Base-by-base conservation (phyloP, 1,284 basidiomycete genomes). In the Ganoderma sinense region DNA sequence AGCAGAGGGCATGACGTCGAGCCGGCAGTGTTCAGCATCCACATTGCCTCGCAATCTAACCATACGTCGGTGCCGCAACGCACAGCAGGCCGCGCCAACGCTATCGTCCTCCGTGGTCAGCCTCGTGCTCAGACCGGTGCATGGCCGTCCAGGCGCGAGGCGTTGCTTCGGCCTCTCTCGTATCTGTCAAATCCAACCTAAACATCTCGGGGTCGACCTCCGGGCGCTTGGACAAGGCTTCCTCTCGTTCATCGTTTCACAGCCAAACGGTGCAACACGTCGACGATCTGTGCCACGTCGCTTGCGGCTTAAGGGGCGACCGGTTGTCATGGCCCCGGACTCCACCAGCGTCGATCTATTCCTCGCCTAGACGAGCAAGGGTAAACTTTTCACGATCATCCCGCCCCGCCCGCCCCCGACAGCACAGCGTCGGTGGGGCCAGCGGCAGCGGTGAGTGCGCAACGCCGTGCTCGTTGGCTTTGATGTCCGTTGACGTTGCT, bases 1-100 rank as follows among this genome's bases (percentile, higher is more conserved):
- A 45, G 41, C 6, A 45, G 23, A 39, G 39, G 16, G 62, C 33
- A 64, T 71, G 71, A 73, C 69, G 71, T 71, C 48, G 63, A n/a
- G 48, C 55, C 64, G 40, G 51, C 29, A 31, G 20, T 13, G 39
- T 56, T 55, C 26, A 43, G 26, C 48, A 51, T 62, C 31, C 64
- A 59, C 58, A 68, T 45, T 69, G 18, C 53, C 36, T 39, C n/a
- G 71, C 69, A 73, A 73, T 73, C 48, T 71, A 70, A 59, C 69
- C 66, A 70, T 60, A 69, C 58, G 65, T 31, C 67, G 69, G 62
- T 36, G 56, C 65, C 67, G 71, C 71, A 58, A 56, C 64, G 62
- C 58, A 31, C 56, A 51, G 62, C 53, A 40, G n/a, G 53, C 23
- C 31, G 58, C 36, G 18, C 16, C 20, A 59, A 40, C 20, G 7